Conservation (phyloP, 257 asterid species). For the Henckelia pumila region DNA sequence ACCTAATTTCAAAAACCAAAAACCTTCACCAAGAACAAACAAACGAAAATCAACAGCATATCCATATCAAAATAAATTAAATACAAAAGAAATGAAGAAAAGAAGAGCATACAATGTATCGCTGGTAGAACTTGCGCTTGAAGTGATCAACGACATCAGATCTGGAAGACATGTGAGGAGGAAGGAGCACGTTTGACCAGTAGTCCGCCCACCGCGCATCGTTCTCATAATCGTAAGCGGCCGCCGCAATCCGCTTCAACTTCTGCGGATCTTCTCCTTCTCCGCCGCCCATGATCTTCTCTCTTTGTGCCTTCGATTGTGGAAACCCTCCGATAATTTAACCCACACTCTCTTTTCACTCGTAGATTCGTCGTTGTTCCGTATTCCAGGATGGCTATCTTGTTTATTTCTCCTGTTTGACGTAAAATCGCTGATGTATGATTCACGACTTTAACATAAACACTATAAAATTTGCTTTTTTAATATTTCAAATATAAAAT, state of each 20-base stretch:
- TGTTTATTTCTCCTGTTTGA: no score
- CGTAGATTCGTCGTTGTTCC: no score
- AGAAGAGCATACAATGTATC: slow-evolving; percentile 52
- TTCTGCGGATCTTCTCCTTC: slow-evolving; percentile 78
- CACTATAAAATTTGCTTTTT: no score
- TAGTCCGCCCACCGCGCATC: slow-evolving; percentile 90
- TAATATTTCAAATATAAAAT: no score
- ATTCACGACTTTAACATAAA: no score
- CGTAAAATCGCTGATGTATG: no score
- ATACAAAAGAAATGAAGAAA: neutral
- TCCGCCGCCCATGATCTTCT: slow-evolving; percentile 54
- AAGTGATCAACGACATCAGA: slow-evolving; percentile 76
- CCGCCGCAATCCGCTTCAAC: slow-evolving; percentile 75
- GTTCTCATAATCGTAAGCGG: slow-evolving; percentile 77
- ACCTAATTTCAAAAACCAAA: neutral
- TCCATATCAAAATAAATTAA: neutral
- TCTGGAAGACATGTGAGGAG: slow-evolving; percentile 84
- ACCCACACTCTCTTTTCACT: neutral
- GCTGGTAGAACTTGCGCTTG: slow-evolving; percentile 96
- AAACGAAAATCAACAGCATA: neutral
- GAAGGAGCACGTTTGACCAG: slow-evolving; percentile 92
- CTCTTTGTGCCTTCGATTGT: neutral
- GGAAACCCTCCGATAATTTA: neutral
- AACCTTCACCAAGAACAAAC: neutral
- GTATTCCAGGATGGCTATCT: no score